phyloP scores from a whole-genome alignment of 345 rosid genomes.

The Sonneratia caseolaris region DNA sequence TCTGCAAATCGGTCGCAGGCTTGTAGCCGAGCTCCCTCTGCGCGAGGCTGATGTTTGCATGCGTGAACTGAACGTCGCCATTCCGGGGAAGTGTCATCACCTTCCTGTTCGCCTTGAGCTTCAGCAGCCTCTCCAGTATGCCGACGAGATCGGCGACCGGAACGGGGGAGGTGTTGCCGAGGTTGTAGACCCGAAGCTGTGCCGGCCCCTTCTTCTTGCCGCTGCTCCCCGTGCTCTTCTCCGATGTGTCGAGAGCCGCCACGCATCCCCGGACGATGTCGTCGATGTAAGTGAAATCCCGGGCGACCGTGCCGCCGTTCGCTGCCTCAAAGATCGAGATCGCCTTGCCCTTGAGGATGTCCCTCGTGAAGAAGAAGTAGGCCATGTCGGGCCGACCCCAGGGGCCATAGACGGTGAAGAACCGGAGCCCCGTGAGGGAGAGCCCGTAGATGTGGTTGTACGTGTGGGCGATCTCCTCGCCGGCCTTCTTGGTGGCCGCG shows the following conservation, averaged over 20 bases:
- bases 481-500: slow-evolving; percentile 91
- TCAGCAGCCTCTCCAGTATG: slow-evolving; percentile 3
- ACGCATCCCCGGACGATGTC: slow-evolving; percentile 6
- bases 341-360: slow-evolving; percentile 57
- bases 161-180: slow-evolving; percentile 5
- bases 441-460: slow-evolving; percentile 83
- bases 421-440: slow-evolving; percentile 72
- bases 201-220: slow-evolving; percentile 9
- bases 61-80: slow-evolving; percentile 4
- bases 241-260: slow-evolving; percentile 6
- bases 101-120: slow-evolving; percentile 6
- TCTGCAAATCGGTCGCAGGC: slow-evolving; percentile 2
- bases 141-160: neutral
- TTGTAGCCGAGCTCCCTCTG: slow-evolving; percentile 5
- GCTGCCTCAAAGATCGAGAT: slow-evolving; percentile 64
- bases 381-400: slow-evolving; percentile 99
- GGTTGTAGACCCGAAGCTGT: slow-evolving; percentile 5
- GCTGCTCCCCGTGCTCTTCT: slow-evolving; percentile 6
- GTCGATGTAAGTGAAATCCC: slow-evolving; percentile 18
- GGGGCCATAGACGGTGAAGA: slow-evolving; percentile 86
- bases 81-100: slow-evolving; percentile 1
- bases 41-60: slow-evolving; percentile 1
- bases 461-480: slow-evolving; percentile 92
- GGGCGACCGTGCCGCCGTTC: slow-evolving; percentile 61
- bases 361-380: slow-evolving; percentile 79